phyloP scores from a whole-genome alignment of 2,329 filamentous ascomycete species.

The Cladophialophora psammophila region DNA sequence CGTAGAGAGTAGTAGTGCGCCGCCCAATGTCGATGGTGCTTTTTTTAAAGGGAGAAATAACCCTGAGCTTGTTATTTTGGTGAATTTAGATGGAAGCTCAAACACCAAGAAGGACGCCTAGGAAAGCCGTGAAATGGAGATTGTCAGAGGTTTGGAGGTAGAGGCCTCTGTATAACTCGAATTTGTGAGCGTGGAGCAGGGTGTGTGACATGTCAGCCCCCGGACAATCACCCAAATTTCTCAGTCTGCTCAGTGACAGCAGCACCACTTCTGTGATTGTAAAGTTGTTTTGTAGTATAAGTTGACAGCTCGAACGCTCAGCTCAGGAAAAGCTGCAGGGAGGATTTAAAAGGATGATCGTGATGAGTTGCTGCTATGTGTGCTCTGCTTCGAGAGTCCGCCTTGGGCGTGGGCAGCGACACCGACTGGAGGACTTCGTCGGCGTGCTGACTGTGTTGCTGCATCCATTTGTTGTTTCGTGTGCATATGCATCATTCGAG shows the following conservation, averaged over 20 bases:
- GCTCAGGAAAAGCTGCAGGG: neutral
- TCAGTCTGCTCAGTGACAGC: neutral
- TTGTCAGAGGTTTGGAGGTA: neutral
- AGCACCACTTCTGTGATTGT: neutral
- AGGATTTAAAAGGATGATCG: conserved; percentile 35
- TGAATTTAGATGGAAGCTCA: neutral
- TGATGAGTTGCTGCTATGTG: conserved; percentile 36
- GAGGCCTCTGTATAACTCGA: neutral
- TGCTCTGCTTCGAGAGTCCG: conserved; percentile 26
- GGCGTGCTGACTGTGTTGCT: conserved; percentile 56
- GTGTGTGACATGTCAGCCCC: neutral
- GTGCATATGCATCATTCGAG: conserved; percentile 69
- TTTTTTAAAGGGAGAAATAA: neutral
- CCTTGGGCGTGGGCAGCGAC: conserved; percentile 34
- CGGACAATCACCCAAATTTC: neutral
- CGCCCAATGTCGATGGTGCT: neutral
- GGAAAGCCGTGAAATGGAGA: neutral
- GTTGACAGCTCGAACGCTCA: conserved; percentile 1
- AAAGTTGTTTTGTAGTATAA: neutral
- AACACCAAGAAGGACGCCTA: neutral
- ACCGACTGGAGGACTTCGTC: conserved; percentile 40
- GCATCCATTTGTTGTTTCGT: conserved; percentile 71
- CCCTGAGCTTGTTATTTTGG: neutral
- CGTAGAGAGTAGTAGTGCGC: neutral
- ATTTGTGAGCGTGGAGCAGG: neutral